A percentile compares a stretch with the other conserved stretches of the same genome.
Conservation (phyloP, 257 asterid genomes). For the Jaltomata sinuosa region DNA sequence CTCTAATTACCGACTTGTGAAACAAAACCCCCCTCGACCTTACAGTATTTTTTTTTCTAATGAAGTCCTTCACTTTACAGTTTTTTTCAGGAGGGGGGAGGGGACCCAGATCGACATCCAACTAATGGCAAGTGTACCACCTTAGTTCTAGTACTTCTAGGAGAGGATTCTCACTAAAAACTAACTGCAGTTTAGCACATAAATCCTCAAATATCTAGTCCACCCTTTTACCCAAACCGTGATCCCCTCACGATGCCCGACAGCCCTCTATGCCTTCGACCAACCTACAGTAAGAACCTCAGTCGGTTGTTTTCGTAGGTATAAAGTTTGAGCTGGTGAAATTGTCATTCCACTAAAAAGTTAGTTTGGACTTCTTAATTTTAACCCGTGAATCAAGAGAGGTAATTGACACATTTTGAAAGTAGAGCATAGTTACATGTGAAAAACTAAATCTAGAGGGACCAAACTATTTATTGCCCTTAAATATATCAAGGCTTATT, state of each 20-base stretch:
- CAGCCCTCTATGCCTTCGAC: background rate
- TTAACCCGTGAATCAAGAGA: background rate
- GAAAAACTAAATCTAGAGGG: background rate
- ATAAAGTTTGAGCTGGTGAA: background rate
- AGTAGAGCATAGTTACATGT: background rate
- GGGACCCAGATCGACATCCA: too few species aligned
- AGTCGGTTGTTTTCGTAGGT: background rate
- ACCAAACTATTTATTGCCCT: background rate
- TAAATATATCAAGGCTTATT: background rate
- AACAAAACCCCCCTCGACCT: background rate
- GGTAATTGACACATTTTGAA: background rate
- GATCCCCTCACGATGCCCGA: background rate
- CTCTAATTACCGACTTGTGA: background rate
- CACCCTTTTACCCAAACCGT: background rate
- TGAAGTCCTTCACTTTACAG: background rate
- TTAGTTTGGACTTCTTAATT: background rate
- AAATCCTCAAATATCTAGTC: background rate
- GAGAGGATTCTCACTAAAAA: background rate
- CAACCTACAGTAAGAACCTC: background rate
- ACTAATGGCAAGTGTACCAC: background rate
- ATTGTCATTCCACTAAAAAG: background rate
- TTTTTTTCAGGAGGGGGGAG: too few species aligned
- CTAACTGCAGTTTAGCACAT: background rate
- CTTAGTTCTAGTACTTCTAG: background rate
- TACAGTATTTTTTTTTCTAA: background rate